Percentiles rank a stretch among this genome's conserved stretches.
These are phyloP conservation scores for Streptanthus diversifolius DNA, from an alignment of 345 rosid genomes.

Conservation along the genomic window DNA sequence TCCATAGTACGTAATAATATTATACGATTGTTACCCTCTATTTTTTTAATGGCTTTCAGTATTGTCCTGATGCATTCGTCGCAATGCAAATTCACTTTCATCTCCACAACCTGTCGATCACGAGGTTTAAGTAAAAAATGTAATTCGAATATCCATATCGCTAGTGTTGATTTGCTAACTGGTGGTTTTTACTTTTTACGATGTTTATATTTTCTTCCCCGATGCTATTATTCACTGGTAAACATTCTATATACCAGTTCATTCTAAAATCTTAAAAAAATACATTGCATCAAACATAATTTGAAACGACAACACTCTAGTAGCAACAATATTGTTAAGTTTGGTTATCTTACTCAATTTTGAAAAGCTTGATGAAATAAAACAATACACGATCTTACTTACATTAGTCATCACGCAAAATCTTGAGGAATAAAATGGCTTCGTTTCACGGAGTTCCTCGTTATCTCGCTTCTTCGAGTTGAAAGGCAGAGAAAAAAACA, in stretches of 20 bases:
- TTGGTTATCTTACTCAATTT: background rate
- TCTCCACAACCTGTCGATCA: conserved; percentile 58
- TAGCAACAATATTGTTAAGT: background rate
- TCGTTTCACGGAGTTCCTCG: background rate
- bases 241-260: background rate
- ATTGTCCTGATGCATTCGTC: conserved; percentile 77
- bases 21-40: conserved; percentile 44
- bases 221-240: background rate
- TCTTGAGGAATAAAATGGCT: background rate
- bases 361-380: conserved; percentile 3
- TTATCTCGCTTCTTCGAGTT: background rate
- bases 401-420: conserved; percentile 22
- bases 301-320: background rate
- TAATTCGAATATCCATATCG: background rate
- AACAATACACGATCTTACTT: conserved; percentile 5
- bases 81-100: conserved; percentile 77
- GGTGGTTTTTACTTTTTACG: background rate
- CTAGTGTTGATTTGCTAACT: background rate
- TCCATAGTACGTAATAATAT: background rate
- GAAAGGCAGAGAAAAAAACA: background rate
- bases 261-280: background rate
- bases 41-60: conserved; percentile 81
- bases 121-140: no score
- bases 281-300: background rate
- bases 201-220: background rate